Evolutionary conservation across 176 grass and related monocot genomes (phyloP), one percentile per base, ranked within the genome.

Genomic region (Poa pratensis): DNA sequence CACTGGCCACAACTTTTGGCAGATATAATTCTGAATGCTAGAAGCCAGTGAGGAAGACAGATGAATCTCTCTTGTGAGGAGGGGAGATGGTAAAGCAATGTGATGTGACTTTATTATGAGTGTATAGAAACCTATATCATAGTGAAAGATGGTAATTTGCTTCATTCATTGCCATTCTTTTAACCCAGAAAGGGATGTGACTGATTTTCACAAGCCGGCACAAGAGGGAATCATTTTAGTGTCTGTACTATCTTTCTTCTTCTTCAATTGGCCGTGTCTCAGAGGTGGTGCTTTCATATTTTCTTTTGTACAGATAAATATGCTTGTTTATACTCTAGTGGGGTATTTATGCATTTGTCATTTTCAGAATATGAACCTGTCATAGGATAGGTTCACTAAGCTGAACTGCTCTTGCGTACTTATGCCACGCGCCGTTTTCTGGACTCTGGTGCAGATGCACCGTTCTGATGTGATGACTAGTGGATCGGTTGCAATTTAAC

Each of bases 1-100:
- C 61, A 84, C 51, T 89, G 69, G 64, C 88, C 86, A 86, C 85
- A 88, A 39, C 66, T 83, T 90, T 90, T 69, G 51, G 54, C 73
- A 35, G 82, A 83, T 61, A 79, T 83, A 83, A 69, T 86, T 80
- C 27, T 73, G 79, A 35, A 66, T 15, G 23, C 32, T 53, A 81
- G 57, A 83, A 84, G 75, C 58, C 69, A 78, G 8, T 28, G 63
- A 49, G 42, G 50, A 84, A 80, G 80, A 64, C 24, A 78, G 79
- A 75, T 53, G 39, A 69, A 80, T 83, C 13, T 68, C 60, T 73
- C 54, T 80, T 79, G 27, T 72, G 50, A 11, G 34, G 66, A 20
- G 50, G 40, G 23, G 30, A 78, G 15, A 24, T 83, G 18, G 59
- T 80, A 48, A 82, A 83, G n/a, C 37, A 79, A 71, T 68, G 51